A percentile compares a stretch with the other conserved stretches of the same genome.
phyloP scores from a whole-genome alignment of 805 yeast species.

The Lachancea thermotolerans region DNA sequence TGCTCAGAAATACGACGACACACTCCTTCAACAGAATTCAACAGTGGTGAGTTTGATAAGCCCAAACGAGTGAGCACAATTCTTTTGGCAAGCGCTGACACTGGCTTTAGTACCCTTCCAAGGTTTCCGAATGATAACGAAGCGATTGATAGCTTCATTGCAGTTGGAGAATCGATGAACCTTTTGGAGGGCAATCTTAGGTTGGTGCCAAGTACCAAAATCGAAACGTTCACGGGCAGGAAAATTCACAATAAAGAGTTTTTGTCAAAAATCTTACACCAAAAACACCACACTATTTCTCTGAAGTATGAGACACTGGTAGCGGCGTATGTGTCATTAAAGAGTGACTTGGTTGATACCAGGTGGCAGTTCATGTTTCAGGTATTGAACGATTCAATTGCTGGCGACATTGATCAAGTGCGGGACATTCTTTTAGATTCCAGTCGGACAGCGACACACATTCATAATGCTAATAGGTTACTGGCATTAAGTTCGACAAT shows the following conservation, averaged over 20 bases:
- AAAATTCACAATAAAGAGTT: conserved; percentile 21
- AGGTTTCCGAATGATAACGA: conserved; percentile 35
- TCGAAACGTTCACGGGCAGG: conserved; percentile 38
- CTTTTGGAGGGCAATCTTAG: conserved; percentile 49
- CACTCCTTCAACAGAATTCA: no score
- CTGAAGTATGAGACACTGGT: conserved; percentile 38
- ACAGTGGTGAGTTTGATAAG: neutral
- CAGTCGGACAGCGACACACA: neutral
- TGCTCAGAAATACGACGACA: conserved; percentile 32
- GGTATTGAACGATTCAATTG: conserved; percentile 39
- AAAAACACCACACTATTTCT: conserved; percentile 36
- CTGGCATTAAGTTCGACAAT: conserved; percentile 12
- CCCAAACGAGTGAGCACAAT: conserved; percentile 13
- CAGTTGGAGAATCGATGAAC: conserved; percentile 36
- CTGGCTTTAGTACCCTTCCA: conserved; percentile 34
- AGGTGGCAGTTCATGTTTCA: conserved; percentile 52
- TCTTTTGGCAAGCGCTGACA: conserved; percentile 21
- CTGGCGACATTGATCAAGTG: neutral
- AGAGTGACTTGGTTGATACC: conserved; percentile 41
- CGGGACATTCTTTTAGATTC: neutral
- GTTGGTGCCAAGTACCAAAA: conserved; percentile 44
- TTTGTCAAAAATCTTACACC: conserved; percentile 29
- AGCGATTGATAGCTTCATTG: conserved; percentile 37
- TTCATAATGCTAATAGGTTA: conserved; percentile 18
- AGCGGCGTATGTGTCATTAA: conserved; percentile 36